phyloP scores from a whole-genome alignment of 352 stramenopile species.

The Phytophthora pseudosyringae region DNA sequence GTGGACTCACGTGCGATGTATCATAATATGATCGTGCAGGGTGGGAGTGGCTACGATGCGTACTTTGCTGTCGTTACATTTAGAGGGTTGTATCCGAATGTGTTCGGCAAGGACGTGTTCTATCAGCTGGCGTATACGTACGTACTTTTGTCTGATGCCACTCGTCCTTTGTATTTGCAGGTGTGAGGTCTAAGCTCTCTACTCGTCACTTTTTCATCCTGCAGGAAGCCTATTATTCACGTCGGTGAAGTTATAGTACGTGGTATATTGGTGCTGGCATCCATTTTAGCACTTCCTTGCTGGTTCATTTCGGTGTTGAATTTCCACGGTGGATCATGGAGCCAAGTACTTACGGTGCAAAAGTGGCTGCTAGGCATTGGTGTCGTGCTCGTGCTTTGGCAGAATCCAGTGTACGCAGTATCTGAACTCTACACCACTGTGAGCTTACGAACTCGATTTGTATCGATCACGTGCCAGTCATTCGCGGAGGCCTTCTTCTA shows the following conservation, averaged over 20 bases:
- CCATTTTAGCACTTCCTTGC: constrained; percentile 69
- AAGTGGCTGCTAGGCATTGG: constrained; percentile 76
- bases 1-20: constrained; percentile 3
- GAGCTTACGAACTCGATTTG: constrained; percentile 67
- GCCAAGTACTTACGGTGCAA: constrained; percentile 64
- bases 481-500: constrained; percentile 81
- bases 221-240: constrained; percentile 72
- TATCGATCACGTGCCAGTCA: constrained; percentile 70
- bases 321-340: constrained; percentile 58
- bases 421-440: constrained; percentile 63
- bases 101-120: constrained; percentile 63
- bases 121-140: constrained; percentile 89
- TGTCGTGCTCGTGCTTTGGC: constrained; percentile 79
- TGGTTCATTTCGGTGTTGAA: constrained; percentile 77
- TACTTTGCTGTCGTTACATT: constrained; percentile 72
- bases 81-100: constrained; percentile 78
- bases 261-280: constrained; percentile 57
- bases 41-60: constrained; percentile 63
- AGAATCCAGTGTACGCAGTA: constrained; percentile 80
- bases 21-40: constrained; percentile 34
- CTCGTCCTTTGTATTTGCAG: neutral
- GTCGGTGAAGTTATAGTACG: constrained; percentile 77
- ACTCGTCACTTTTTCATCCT: constrained; percentile 1
- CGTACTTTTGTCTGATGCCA: constrained; percentile 16
- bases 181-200: neutral